These are phyloP conservation scores for Picea glauca DNA, from an alignment of 75 land plant species.

Conservation along the genomic window DNA sequence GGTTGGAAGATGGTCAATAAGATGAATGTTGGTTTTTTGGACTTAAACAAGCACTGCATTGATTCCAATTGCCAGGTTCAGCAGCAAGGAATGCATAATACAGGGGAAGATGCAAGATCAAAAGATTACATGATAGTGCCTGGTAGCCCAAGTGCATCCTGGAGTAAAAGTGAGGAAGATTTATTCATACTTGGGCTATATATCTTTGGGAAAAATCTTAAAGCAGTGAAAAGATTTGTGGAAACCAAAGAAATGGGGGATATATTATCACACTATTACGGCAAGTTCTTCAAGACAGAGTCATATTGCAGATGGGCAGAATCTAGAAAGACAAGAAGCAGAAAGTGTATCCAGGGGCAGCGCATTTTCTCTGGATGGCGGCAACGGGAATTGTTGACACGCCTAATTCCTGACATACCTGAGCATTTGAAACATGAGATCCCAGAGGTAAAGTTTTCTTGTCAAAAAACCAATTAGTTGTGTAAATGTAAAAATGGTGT, in stretches of 20 bases:
- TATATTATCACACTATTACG: constrained; percentile 58
- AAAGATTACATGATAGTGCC: constrained; percentile 28
- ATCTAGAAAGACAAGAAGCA: constrained; percentile 40
- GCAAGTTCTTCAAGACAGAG: constrained; percentile 47
- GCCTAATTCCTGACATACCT: constrained; percentile 35
- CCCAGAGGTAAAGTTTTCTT: constrained; percentile 37
- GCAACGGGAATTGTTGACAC: constrained; percentile 58
- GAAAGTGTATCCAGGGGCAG: constrained; percentile 37
- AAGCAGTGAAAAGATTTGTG: constrained; percentile 38
- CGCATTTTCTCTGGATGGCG: constrained; percentile 60
- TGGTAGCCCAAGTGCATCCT: constrained; percentile 22
- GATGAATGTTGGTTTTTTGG: constrained; percentile 2
- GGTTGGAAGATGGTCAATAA: not conserved
- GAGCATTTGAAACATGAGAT: constrained; percentile 26
- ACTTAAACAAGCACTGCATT: not conserved
- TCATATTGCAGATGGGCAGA: constrained; percentile 58
- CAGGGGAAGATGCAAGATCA: not conserved
- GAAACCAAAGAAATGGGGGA: constrained; percentile 53
- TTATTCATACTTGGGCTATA: constrained; percentile 70
- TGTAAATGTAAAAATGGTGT: not conserved
- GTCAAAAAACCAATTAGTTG: not conserved
- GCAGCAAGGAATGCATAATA: not conserved
- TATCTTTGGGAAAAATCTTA: constrained; percentile 64
- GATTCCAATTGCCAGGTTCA: not conserved
- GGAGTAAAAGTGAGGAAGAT: constrained; percentile 46